Base-by-base conservation (phyloP, 225 moss, liverwort and hornwort species). In the Rhytidiadelphus loreus region DNA sequence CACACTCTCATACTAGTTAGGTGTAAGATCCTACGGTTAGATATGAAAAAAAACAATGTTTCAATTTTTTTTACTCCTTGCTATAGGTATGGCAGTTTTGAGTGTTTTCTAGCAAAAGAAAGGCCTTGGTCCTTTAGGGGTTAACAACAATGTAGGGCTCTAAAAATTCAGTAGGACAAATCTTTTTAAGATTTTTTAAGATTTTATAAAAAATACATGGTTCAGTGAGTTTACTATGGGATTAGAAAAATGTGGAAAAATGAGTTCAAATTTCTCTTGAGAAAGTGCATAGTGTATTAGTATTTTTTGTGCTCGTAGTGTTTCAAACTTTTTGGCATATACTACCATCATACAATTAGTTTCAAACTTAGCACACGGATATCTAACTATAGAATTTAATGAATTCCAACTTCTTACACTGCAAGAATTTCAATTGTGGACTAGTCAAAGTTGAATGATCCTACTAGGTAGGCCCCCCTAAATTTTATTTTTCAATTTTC, bases 181-280 rank as follows among this genome's bases (percentile, higher is more conserved):
- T 12, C 1, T 6, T 12, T 26, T 28, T 26, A 26, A 60, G 24
- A 8, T 60, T 60, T 60, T 1, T 61, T 58, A 25, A 11, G 11
- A 8, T 6, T 61, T 61, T 1, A 61, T 13, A 28, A 63, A 64
- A 64, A 64, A 21, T 21, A 12, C 7, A 11, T n/a, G 3, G 7
- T 22, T 66, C 6, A 21, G 4, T 1, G 1, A n/a, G 12, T 66
- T n/a, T n/a, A 21, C 2, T 0, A 1, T 9, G 37, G 6, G 11
- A 66, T 20, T 66, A 21, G 6, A 37, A 20, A 66, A 66, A 37
- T 66, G 22, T 66, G n/a, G 22, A 66, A 21, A 37, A 37, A 22
- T 21, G 66, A n/a, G 6, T 37, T 66, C 2, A 37, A 37, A 20
- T 21, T 66, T 21, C 3, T 37, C 20, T 66, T 37, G 2, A 12